A percentile compares a stretch with the other conserved stretches of the same genome.
Conservation (phyloP, 257 asterid species). For the Gentiana straminea region DNA sequence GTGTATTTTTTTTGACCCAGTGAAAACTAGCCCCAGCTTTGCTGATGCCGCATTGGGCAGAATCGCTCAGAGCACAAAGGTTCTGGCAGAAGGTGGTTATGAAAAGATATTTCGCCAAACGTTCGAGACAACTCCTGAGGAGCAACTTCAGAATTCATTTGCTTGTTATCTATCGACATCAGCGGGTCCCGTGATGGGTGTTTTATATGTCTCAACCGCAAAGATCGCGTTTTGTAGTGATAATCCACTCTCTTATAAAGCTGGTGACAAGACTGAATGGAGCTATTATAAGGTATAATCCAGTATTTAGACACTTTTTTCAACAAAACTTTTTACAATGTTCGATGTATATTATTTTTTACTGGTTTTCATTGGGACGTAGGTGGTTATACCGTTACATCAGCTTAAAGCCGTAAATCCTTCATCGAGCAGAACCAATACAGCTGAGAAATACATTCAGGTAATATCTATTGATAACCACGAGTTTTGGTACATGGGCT, state of each 20-base stretch:
- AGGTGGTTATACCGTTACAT: slow-evolving; percentile 71
- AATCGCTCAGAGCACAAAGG: slow-evolving; percentile 78
- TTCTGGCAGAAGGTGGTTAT: slow-evolving; percentile 91
- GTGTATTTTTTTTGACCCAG: slow-evolving; percentile 24
- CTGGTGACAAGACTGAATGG: slow-evolving; percentile 49
- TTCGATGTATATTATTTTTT: too few species aligned
- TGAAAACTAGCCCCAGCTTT: slow-evolving; percentile 84
- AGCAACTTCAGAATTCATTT: slow-evolving; percentile 58
- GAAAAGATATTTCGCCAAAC: slow-evolving; percentile 79
- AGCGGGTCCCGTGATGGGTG: slow-evolving; percentile 87
- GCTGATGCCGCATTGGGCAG: slow-evolving; percentile 92
- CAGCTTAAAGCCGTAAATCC: slow-evolving; percentile 77
- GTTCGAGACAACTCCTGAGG: slow-evolving; percentile 67
- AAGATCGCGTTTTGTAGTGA: slow-evolving; percentile 91
- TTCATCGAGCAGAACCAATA: slow-evolving; percentile 51
- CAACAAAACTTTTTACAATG: background rate
- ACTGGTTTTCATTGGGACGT: slow-evolving; percentile 1
- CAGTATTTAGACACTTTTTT: background rate
- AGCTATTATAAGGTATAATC: slow-evolving; percentile 83
- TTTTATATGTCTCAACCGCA: slow-evolving; percentile 62
- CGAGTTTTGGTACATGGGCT: slow-evolving; percentile 99
- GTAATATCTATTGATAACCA: slow-evolving; percentile 73
- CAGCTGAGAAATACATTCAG: slow-evolving; percentile 81
- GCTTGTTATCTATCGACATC: slow-evolving; percentile 93
- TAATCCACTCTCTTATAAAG: slow-evolving; percentile 73